These are phyloP conservation scores for Leucoagaricus sp. DNA, from an alignment of 1,284 basidiomycete species.

Conservation along the genomic window DNA sequence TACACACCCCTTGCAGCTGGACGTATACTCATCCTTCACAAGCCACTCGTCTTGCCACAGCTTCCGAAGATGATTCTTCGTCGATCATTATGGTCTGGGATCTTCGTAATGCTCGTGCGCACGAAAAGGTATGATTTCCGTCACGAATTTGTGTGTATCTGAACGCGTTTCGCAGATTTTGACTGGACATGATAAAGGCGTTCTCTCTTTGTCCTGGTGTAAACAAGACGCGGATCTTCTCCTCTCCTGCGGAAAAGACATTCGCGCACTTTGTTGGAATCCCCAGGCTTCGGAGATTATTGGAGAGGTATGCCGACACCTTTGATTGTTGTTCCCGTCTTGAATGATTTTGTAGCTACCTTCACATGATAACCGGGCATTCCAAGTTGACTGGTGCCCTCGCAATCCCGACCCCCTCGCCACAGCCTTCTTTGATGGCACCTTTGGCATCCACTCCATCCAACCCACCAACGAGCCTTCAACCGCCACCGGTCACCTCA, in stretches of 20 bases:
- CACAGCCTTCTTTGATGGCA: slow-evolving; percentile 56
- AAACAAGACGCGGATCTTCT: slow-evolving; percentile 93
- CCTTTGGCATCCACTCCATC: slow-evolving; percentile 73
- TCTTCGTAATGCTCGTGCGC: slow-evolving; percentile 93
- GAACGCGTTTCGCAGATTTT: slow-evolving; percentile 62
- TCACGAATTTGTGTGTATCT: not conserved
- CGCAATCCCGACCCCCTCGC: slow-evolving; percentile 93
- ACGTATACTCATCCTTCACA: slow-evolving; percentile 33
- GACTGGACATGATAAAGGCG: slow-evolving; percentile 94
- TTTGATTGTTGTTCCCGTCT: not conserved
- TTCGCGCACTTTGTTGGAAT: slow-evolving; percentile 96
- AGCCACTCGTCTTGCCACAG: slow-evolving; percentile 92
- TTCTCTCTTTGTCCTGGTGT: slow-evolving; percentile 96
- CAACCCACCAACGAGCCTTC: slow-evolving; percentile 83
- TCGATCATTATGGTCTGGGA: slow-evolving; percentile 99
- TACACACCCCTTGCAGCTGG: not conserved
- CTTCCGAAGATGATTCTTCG: slow-evolving; percentile 94
- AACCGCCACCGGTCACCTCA: slow-evolving; percentile 31
- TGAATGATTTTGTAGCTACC: slow-evolving; percentile 62
- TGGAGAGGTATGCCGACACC: slow-evolving; percentile 65
- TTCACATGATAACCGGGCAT: slow-evolving; percentile 93
- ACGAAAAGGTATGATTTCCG: slow-evolving; percentile 73
- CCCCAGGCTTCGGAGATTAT: slow-evolving; percentile 90
- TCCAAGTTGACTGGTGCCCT: slow-evolving; percentile 98
- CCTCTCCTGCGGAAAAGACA: slow-evolving; percentile 96